Evolutionary conservation across 2,329 filamentous ascomycete species (phyloP).

Genomic region (Epichloe sibirici): DNA sequence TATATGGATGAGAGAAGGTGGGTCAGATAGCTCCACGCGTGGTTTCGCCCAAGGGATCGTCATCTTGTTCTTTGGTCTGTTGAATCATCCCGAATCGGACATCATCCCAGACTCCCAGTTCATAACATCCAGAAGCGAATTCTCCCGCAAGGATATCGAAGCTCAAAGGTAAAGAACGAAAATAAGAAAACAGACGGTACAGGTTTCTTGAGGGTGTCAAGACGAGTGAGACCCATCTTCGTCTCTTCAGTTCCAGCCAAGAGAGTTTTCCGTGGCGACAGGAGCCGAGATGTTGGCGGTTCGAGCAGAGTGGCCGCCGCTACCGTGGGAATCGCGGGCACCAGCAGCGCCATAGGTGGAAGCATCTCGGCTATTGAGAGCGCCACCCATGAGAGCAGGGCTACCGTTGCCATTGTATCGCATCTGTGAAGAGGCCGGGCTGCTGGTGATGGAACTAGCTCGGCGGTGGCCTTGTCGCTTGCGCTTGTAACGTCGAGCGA

Average conservation of each 20-base stretch:
- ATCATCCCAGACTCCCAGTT: neutral
- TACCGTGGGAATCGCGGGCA: constrained; percentile 50
- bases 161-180: constrained; percentile 4
- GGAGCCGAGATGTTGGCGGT: constrained; percentile 71
- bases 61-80: neutral
- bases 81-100: neutral
- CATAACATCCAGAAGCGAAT: constrained; percentile 4
- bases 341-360: constrained; percentile 38
- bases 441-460: constrained; percentile 56
- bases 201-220: constrained; percentile 7
- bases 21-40: neutral
- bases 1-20: neutral
- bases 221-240: neutral
- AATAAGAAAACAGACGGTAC: constrained; percentile 12
- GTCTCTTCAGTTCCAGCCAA: constrained; percentile 72
- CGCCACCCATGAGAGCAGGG: constrained; percentile 59
- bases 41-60: neutral
- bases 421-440: constrained; percentile 37
- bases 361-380: constrained; percentile 44
- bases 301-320: constrained; percentile 45
- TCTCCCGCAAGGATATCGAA: constrained; percentile 23
- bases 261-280: constrained; percentile 84
- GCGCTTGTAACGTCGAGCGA: constrained; percentile 82
- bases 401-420: constrained; percentile 36
- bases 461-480: constrained; percentile 69